A percentile compares a stretch with the other conserved stretches of the same genome.
Evolutionary conservation across 2,329 filamentous ascomycete species (phyloP).

Genomic region (Calonectria pauciramosa): DNA sequence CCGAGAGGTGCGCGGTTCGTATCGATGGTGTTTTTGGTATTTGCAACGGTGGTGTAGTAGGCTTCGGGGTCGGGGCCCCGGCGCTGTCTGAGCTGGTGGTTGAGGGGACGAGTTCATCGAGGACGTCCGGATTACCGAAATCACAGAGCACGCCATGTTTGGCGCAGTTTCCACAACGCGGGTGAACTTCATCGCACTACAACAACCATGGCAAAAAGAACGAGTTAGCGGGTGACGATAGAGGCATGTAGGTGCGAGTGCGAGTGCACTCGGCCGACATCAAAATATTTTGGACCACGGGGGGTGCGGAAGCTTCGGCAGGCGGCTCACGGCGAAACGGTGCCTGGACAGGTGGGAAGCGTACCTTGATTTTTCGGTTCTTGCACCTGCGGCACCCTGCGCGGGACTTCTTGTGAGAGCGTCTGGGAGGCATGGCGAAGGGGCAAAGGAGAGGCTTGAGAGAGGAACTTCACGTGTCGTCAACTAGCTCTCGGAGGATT

Average conservation of each 20-base stretch:
- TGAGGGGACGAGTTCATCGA: constrained; percentile 58
- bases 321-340: neutral
- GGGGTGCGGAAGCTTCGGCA: constrained; percentile 16
- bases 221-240: constrained; percentile 30
- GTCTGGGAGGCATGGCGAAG: constrained; percentile 70
- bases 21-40: constrained; percentile 42
- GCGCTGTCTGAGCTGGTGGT: constrained; percentile 49
- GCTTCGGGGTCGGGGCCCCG: constrained; percentile 41
- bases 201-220: constrained; percentile 16
- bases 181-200: constrained; percentile 76
- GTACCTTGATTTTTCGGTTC: constrained; percentile 77
- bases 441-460: constrained; percentile 10
- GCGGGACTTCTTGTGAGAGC: constrained; percentile 79
- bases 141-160: constrained; percentile 78
- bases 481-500: constrained; percentile 39
- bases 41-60: constrained; percentile 36
- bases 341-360: constrained; percentile 12
- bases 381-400: constrained; percentile 77
- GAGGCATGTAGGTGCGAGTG: constrained; percentile 6
- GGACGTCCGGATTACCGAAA: constrained; percentile 68
- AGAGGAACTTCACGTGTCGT: constrained; percentile 36
- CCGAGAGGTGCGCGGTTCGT: constrained; percentile 37
- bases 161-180: constrained; percentile 74
- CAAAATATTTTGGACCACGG: constrained; percentile 4
- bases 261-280: constrained; percentile 5